These are phyloP conservation scores for Coniella vitis DNA, from an alignment of 2,329 filamentous ascomycete species.

Conservation along the genomic window DNA sequence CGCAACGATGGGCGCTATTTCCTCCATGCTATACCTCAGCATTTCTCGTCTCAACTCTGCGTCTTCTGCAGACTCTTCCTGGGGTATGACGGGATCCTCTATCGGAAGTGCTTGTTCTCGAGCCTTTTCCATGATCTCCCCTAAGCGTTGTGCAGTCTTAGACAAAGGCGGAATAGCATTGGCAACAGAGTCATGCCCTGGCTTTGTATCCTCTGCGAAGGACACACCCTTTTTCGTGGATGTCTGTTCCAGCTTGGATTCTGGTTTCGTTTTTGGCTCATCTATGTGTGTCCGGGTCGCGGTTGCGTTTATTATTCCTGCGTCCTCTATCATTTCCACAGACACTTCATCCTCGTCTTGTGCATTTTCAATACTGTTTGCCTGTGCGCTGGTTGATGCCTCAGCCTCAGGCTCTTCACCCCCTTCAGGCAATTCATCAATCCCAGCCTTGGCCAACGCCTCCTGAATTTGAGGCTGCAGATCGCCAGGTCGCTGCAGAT, in stretches of 20 bases:
- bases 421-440: constrained; percentile 30
- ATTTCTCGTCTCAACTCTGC: constrained; percentile 77
- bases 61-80: constrained; percentile 74
- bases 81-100: constrained; percentile 51
- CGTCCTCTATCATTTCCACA: not conserved
- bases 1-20: constrained; percentile 86
- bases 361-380: not conserved
- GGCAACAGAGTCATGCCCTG: constrained; percentile 24
- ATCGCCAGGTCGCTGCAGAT: constrained; percentile 60
- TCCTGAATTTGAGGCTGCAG: constrained; percentile 62
- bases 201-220: constrained; percentile 55
- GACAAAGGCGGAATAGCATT: constrained; percentile 25
- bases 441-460: constrained; percentile 69
- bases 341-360: not conserved
- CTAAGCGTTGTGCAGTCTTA: constrained; percentile 40
- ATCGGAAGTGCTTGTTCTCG: constrained; percentile 46
- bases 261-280: constrained; percentile 3
- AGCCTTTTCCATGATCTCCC: constrained; percentile 50
- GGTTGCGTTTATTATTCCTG: not conserved
- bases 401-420: constrained; percentile 1
- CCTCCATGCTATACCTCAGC: constrained; percentile 81
- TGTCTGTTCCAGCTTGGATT: constrained; percentile 11
- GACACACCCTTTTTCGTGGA: constrained; percentile 51
- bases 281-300: not conserved
- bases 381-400: not conserved